Evolutionary conservation across 2,329 filamentous ascomycete genomes (phyloP).

Genomic region (Graphilbum sp.): DNA sequence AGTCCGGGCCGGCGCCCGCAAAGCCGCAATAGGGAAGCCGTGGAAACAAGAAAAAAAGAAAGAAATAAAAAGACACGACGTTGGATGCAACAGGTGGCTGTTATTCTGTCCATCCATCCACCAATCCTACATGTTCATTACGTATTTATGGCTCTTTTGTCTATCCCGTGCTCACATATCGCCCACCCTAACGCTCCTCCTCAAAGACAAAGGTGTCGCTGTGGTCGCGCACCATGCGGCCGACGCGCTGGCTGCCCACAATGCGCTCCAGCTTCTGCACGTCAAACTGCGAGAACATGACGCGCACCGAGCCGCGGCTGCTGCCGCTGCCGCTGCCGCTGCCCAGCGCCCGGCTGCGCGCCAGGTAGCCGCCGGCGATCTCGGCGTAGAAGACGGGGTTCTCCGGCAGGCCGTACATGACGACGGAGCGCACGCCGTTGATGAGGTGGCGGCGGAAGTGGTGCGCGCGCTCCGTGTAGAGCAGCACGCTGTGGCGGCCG

Average conservation of each 20-base stretch:
- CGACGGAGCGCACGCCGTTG: constrained; percentile 63
- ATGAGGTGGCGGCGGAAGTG: constrained; percentile 85
- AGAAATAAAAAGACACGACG: neutral
- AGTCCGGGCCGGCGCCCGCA: neutral
- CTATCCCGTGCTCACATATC: too few relatives aligned
- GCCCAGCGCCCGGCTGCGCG: constrained; percentile 38
- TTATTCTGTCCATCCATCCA: too few relatives aligned
- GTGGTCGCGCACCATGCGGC: constrained; percentile 68
- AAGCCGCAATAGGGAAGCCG: neutral
- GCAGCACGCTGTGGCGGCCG: constrained; percentile 64
- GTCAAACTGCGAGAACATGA: constrained; percentile 79
- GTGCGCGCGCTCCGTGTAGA: constrained; percentile 93
- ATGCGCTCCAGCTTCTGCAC: constrained; percentile 75
- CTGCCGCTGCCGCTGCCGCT: too few relatives aligned
- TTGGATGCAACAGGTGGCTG: neutral
- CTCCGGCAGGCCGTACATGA: constrained; percentile 75
- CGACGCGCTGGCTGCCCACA: constrained; percentile 65
- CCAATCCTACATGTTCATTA: constrained; percentile 3
- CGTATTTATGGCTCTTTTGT: too few relatives aligned
- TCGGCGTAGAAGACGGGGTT: constrained; percentile 72
- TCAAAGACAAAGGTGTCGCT: constrained; percentile 94
- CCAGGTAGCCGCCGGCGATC: constrained; percentile 52
- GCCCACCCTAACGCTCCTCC: constrained; percentile 28
- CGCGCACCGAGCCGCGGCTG: constrained; percentile 41
- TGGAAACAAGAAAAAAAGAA: neutral